Base-by-base conservation (phyloP, 805 yeast genomes). In the Sugiyamaella chiloensis region DNA sequence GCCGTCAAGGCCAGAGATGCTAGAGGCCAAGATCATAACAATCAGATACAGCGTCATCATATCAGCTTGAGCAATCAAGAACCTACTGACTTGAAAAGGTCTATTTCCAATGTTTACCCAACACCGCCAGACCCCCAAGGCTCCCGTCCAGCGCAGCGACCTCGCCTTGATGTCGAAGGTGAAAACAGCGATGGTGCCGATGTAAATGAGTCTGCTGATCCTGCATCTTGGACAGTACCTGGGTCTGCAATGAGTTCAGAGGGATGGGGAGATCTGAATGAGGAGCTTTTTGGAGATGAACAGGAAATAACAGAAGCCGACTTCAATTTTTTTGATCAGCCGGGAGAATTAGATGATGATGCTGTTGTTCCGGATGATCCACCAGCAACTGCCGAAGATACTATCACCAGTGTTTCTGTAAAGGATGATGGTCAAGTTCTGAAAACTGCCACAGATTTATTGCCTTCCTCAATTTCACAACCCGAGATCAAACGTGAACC, bases 231-330 rank as follows among this genome's bases (percentile, higher is more conserved):
- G 51, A 47, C 46, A 7, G 52, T 55, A 9, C 57, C 60, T 7
- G 56, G 53, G 1, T 57, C 48, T 12, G 30, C 48, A 14, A 40
- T 37, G 46, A 37, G 47, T 11, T 41, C 30, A 6, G 59, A 49
- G n/a, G 36, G 39, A 7, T 60, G 65, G 64, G 59, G 54, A 26
- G 60, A 57, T 31, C 31, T 60, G 29, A 60, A 60, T 27, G 66
- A 57, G n/a, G 65, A 58, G 30, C 42, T 65, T 27, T 61, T 65
- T 44, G 69, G 68, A 3, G 66, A 58, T 12, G 61, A 59, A 4
- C 64, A 62, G 12, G 71, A 67, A 34, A 65, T 69, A 5, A 70
- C 72, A 2, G 70, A 67, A 29, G 73, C 73, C 0, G 73, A 69
- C 44, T 69, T 69, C 54, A 68, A 64, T 51, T 69, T 64, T 46